These are phyloP conservation scores for Epichloe brachyelytri DNA, from an alignment of 2,329 filamentous ascomycete genomes.

Conservation along the genomic window DNA sequence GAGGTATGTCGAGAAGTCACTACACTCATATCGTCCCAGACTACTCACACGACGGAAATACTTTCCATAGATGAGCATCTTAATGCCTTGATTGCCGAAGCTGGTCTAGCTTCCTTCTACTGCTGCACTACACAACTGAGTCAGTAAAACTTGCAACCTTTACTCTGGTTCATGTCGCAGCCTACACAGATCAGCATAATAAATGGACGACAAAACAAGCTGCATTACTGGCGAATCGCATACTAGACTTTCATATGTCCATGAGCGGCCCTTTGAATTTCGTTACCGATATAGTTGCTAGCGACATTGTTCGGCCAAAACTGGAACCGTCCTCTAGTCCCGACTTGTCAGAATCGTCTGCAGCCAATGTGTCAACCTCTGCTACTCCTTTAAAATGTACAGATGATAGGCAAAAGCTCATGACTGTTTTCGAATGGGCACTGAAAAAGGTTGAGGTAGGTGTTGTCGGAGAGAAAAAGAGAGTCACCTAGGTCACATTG, in stretches of 20 bases:
- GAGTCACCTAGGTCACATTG: neutral
- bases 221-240: slow-evolving; percentile 14
- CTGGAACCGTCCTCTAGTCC: slow-evolving; percentile 41
- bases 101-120: slow-evolving; percentile 16
- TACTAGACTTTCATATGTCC: slow-evolving; percentile 20
- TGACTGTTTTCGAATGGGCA: slow-evolving; percentile 5
- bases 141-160: slow-evolving; percentile 6
- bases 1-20: neutral
- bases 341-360: neutral
- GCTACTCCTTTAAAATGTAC: neutral
- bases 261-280: slow-evolving; percentile 18
- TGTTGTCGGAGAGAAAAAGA: neutral
- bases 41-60: neutral
- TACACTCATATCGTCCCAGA: neutral
- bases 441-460: slow-evolving; percentile 6
- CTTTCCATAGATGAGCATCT: neutral
- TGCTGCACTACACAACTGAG: slow-evolving; percentile 10
- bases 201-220: slow-evolving; percentile 26
- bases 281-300: slow-evolving; percentile 44
- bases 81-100: slow-evolving; percentile 12
- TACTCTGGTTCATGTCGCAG: slow-evolving; percentile 19
- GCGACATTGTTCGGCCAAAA: slow-evolving; percentile 50
- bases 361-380: neutral
- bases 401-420: neutral
- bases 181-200: slow-evolving; percentile 19